Percentiles rank a stretch among this genome's conserved stretches.
Conservation (phyloP, 2,329 filamentous ascomycete species). For the Tolypocladium cylindrosporum region DNA sequence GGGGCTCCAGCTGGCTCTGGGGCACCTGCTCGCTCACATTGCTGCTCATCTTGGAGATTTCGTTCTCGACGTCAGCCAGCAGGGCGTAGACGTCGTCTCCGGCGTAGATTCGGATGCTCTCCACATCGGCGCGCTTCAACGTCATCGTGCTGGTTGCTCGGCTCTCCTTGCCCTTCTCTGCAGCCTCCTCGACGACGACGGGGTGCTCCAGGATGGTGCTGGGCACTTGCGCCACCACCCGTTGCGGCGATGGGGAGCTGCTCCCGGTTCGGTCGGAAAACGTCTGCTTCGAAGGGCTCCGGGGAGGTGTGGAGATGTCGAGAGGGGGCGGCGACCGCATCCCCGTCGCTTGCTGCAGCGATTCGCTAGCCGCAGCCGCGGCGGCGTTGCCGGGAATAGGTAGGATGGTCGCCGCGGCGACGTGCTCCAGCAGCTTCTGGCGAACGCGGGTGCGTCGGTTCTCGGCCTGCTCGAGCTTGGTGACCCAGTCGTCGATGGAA, state of each 20-base stretch:
- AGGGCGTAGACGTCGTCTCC: slow-evolving; percentile 58
- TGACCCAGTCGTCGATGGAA: slow-evolving; percentile 72
- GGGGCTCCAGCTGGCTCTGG: slow-evolving; percentile 8
- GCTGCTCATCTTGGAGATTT: slow-evolving; percentile 26
- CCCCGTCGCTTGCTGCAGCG: slow-evolving; percentile 31
- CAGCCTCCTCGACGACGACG: slow-evolving; percentile 31
- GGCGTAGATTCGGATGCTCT: slow-evolving; percentile 60
- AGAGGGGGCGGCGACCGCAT: slow-evolving; percentile 25
- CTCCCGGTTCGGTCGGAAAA: slow-evolving; percentile 22
- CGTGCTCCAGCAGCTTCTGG: slow-evolving; percentile 73
- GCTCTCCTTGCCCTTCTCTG: slow-evolving; percentile 15
- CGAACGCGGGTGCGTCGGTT: slow-evolving; percentile 65
- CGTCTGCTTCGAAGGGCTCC: slow-evolving; percentile 5
- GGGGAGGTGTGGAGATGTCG: slow-evolving; percentile 40
- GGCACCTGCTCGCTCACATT: slow-evolving; percentile 6
- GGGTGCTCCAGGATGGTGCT: slow-evolving; percentile 46
- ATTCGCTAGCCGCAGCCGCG: slow-evolving; percentile 22
- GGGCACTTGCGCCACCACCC: slow-evolving; percentile 42
- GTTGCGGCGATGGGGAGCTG: slow-evolving; percentile 37
- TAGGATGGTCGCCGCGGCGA: slow-evolving; percentile 59
- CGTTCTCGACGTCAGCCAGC: slow-evolving; percentile 53
- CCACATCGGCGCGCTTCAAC: slow-evolving; percentile 33
- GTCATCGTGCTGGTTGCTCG: slow-evolving; percentile 12
- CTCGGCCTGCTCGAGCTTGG: slow-evolving; percentile 71
- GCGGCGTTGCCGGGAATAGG: slow-evolving; percentile 15